Conservation (phyloP, 495 filamentous ascomycete species). For the Chaetomium tenue region DNA sequence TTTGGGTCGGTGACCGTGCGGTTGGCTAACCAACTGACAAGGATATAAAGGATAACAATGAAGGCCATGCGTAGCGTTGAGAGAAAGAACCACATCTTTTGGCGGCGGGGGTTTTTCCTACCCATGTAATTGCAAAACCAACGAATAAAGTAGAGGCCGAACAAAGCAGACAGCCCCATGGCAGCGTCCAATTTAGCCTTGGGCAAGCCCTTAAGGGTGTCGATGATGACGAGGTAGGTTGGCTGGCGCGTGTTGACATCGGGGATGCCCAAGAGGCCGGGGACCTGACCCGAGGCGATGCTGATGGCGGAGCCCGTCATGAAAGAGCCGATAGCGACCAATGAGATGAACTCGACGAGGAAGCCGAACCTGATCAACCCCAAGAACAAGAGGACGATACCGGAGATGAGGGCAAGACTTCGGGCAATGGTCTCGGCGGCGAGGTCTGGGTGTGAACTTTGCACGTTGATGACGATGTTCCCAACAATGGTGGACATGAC, state of each 20-base stretch:
- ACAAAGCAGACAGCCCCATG: conserved; percentile 81
- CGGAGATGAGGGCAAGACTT: conserved; percentile 74
- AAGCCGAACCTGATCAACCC: conserved; percentile 79
- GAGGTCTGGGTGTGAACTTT: conserved; percentile 57
- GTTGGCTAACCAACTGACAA: conserved; percentile 87
- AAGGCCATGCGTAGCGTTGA: conserved; percentile 93
- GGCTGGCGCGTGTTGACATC: conserved; percentile 74
- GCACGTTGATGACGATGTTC: conserved; percentile 65
- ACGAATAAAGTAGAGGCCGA: conserved; percentile 80
- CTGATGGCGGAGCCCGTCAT: conserved; percentile 97
- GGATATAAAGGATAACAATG: conserved; percentile 86
- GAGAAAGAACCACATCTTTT: conserved; percentile 80
- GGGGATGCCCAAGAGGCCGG: conserved; percentile 78
- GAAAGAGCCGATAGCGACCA: conserved; percentile 89
- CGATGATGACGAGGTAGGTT: conserved; percentile 83
- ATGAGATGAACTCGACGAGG: conserved; percentile 95
- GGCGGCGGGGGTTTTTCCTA: conserved; percentile 60
- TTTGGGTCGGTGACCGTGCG: conserved; percentile 45
- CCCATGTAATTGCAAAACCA: conserved; percentile 46
- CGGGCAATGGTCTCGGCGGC: conserved; percentile 66
- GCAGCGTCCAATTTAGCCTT: conserved; percentile 75
- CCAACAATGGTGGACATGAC: conserved; percentile 91
- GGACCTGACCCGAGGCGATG: conserved; percentile 83
- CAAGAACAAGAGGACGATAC: conserved; percentile 76
- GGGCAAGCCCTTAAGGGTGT: conserved; percentile 75